Evolutionary conservation across 2,329 filamentous ascomycete species (phyloP).

Genomic region (Stromatinia cepivora): DNA sequence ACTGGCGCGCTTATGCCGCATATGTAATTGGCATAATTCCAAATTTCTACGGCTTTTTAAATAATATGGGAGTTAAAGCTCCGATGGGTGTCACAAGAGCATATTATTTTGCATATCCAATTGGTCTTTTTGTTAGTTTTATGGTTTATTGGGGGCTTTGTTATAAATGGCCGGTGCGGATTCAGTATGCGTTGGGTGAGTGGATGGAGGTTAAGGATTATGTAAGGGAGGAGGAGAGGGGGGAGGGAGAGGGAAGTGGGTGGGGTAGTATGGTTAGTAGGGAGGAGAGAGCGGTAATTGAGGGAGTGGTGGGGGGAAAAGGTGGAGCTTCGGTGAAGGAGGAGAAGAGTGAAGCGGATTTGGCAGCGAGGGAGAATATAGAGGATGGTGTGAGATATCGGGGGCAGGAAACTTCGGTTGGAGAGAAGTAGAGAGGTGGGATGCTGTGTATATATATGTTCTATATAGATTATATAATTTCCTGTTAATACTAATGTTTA

Average conservation of each 20-base stretch:
- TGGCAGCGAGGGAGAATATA: not conserved
- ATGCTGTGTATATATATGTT: not conserved
- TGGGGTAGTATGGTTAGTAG: conserved; percentile 11
- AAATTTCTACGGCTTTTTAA: conserved; percentile 47
- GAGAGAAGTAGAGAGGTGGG: not conserved
- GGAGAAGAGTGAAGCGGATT: not conserved
- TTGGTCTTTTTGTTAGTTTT: conserved; percentile 50
- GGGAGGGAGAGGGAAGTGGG: not conserved
- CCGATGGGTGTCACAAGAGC: conserved; percentile 45
- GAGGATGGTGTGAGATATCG: not conserved
- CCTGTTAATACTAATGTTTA: not conserved
- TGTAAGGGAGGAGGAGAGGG: conserved; percentile 37
- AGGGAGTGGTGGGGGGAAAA: not conserved
- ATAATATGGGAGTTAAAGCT: conserved; percentile 44
- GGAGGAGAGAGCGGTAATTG: not conserved
- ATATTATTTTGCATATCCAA: conserved; percentile 58
- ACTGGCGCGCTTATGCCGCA: conserved; percentile 41
- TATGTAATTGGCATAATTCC: conserved; percentile 44
- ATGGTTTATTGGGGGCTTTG: conserved; percentile 35
- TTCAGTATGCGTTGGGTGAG: conserved; percentile 29
- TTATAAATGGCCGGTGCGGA: conserved; percentile 28
- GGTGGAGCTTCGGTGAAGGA: not conserved
- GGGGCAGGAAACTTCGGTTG: too few relatives aligned
- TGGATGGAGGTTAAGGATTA: conserved; percentile 45
- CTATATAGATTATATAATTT: not conserved